Evolutionary conservation across 441 rosid species (phyloP).

Genomic region (Populus hybrid): DNA sequence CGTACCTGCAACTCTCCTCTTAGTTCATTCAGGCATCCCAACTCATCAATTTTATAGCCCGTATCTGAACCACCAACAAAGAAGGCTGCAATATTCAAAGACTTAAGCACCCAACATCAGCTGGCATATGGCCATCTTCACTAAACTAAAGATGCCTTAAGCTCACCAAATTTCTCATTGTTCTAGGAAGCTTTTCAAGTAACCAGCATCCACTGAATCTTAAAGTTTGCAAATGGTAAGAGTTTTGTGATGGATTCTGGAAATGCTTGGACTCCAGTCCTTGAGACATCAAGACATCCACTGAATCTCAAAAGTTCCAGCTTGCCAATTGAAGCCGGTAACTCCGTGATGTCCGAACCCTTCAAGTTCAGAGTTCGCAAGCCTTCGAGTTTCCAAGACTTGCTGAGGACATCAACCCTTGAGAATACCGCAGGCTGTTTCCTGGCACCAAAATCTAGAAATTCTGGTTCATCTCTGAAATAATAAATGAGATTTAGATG

Average conservation of each 20-base stretch:
- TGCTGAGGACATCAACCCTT: too few species aligned
- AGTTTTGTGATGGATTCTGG: background rate
- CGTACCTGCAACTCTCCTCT: background rate
- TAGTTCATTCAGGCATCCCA: constrained; percentile 1
- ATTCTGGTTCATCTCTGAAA: background rate
- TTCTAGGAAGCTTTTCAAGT: background rate
- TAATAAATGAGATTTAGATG: too few species aligned
- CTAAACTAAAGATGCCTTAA: background rate
- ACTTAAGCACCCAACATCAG: too few species aligned
- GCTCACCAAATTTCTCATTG: background rate
- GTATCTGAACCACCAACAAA: too few species aligned
- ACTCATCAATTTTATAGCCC: background rate
- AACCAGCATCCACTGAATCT: background rate
- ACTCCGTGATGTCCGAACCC: too few species aligned
- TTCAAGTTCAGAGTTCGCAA: too few species aligned
- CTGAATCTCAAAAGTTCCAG: too few species aligned
- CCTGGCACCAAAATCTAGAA: background rate
- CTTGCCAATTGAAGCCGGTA: too few species aligned
- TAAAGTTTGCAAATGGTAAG: background rate
- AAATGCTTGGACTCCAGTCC: too few species aligned
- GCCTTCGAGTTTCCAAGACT: too few species aligned
- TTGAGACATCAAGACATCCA: too few species aligned
- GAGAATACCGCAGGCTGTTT: background rate
- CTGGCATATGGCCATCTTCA: background rate
- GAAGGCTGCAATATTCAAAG: too few species aligned